These are phyloP conservation scores for Rhodomyrtus psidioides DNA, from an alignment of 441 rosid species.

Conservation along the genomic window DNA sequence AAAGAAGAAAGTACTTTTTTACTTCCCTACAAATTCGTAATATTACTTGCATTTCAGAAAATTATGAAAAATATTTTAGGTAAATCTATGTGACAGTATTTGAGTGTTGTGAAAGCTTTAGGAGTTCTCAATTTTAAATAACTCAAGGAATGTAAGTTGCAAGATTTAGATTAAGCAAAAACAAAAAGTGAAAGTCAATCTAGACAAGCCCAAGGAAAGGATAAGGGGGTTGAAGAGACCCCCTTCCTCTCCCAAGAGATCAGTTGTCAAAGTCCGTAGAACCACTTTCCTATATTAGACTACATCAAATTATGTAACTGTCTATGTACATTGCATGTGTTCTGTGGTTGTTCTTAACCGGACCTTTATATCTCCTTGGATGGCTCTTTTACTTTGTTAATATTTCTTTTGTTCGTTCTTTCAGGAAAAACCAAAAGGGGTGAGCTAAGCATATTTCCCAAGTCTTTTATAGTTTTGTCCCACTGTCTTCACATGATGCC, in stretches of 20 bases:
- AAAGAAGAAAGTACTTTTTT: neutral
- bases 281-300: neutral
- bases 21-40: neutral
- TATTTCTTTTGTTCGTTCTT: neutral
- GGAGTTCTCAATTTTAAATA: neutral
- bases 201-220: neutral
- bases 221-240: neutral
- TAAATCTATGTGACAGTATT: neutral
- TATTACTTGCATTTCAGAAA: neutral
- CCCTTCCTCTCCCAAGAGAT: neutral
- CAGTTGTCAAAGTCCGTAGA: neutral
- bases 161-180: neutral
- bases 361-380: neutral
- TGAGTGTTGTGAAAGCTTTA: neutral
- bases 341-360: neutral
- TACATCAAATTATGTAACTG: neutral
- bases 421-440: constrained; percentile 85
- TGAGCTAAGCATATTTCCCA: constrained; percentile 75
- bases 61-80: neutral
- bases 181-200: neutral
- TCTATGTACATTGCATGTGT: neutral
- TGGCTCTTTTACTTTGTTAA: neutral
- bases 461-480: constrained; percentile 42
- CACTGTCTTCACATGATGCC: constrained; percentile 94
- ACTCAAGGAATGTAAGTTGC: neutral